These are phyloP conservation scores for Saraca asoca DNA, from an alignment of 331 rosid species.

Conservation along the genomic window DNA sequence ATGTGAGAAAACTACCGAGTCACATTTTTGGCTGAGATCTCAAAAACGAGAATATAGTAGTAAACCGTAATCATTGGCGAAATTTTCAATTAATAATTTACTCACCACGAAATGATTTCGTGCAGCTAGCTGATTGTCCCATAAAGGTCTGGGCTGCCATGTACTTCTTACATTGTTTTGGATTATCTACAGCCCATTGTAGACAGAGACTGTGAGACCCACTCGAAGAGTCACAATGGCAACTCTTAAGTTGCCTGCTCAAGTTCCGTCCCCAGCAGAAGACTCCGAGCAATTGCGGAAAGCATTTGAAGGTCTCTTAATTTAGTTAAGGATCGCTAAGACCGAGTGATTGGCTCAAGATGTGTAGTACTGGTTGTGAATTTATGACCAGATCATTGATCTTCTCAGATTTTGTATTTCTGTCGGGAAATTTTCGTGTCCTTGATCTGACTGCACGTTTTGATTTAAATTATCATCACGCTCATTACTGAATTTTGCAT, in stretches of 20 bases:
- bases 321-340: not conserved
- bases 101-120: not conserved
- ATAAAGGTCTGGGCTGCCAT: constrained; percentile 22
- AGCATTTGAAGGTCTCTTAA: constrained; percentile 59
- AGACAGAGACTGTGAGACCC: constrained; percentile 11
- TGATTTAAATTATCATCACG: not conserved
- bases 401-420: constrained; percentile 23
- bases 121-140: not conserved
- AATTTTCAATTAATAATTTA: too few relatives aligned
- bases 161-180: constrained; percentile 13
- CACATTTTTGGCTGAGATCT: too few relatives aligned
- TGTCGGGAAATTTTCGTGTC: not conserved
- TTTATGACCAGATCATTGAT: constrained; percentile 19
- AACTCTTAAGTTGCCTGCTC: constrained; percentile 54
- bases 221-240: constrained; percentile 45
- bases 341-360: not conserved
- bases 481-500: not conserved
- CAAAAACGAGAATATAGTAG: too few relatives aligned
- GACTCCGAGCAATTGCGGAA: constrained; percentile 66
- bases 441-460: constrained; percentile 10
- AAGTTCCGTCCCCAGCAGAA: constrained; percentile 62
- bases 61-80: too few relatives aligned
- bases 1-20: too few relatives aligned
- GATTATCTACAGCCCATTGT: not conserved
- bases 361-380: not conserved